A percentile compares a stretch with the other conserved stretches of the same genome.
Evolutionary conservation across 2,329 filamentous ascomycete species (phyloP).

Genomic region (Aphanocladium album): DNA sequence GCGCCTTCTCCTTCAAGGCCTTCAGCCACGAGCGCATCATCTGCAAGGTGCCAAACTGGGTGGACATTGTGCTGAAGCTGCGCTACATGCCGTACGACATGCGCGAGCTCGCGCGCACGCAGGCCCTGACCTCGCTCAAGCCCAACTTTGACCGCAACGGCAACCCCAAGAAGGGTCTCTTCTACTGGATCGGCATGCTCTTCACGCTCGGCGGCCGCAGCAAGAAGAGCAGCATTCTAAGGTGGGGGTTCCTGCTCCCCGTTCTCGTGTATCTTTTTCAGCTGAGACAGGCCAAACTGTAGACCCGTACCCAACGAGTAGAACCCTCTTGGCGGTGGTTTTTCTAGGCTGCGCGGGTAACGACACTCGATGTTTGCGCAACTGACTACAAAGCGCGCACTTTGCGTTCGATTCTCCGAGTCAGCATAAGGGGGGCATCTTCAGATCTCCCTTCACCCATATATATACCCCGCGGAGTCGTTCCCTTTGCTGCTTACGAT

Average conservation of each 20-base stretch:
- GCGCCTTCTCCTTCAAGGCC: constrained; percentile 65
- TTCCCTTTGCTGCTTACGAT: neutral
- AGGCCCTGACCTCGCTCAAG: constrained; percentile 37
- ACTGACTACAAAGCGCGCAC: too few species aligned
- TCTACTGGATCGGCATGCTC: constrained; percentile 51
- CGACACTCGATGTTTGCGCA: neutral
- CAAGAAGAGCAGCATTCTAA: constrained; percentile 44
- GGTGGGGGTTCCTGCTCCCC: constrained; percentile 43
- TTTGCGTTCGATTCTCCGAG: neutral
- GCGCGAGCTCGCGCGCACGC: constrained; percentile 39
- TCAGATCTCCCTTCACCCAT: neutral
- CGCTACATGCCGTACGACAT: constrained; percentile 61
- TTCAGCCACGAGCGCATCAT: constrained; percentile 59
- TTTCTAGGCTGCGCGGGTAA: too few species aligned
- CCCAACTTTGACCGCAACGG: constrained; percentile 61
- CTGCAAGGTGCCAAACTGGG: constrained; percentile 60
- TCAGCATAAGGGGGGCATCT: neutral
- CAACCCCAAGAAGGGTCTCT: constrained; percentile 42
- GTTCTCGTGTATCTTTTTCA: constrained; percentile 29
- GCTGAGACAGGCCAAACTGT: constrained; percentile 28
- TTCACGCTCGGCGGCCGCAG: constrained; percentile 46
- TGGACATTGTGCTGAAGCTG: constrained; percentile 60
- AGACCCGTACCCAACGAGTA: constrained; percentile 25
- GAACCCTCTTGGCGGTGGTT: neutral
- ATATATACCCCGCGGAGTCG: neutral